phyloP scores from a whole-genome alignment of 2,329 filamentous ascomycete genomes.

The Diaporthe sp. region DNA sequence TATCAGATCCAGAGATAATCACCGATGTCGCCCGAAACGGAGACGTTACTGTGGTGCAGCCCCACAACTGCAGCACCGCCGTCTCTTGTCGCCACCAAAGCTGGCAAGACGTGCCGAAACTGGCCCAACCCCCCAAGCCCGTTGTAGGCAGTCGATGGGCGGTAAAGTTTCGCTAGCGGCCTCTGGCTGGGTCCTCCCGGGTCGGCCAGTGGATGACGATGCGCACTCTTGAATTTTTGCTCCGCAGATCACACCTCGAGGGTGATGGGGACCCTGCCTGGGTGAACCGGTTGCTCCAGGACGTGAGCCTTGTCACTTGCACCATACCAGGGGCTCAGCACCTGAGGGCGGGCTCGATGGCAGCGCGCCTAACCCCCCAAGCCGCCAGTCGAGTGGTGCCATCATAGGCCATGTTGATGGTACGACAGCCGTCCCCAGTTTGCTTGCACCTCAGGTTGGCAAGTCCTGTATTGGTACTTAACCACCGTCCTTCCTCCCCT shows the following conservation, averaged over 20 bases:
- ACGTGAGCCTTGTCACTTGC: slow-evolving; percentile 6
- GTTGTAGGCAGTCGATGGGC: slow-evolving; percentile 15
- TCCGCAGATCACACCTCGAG: slow-evolving; percentile 21
- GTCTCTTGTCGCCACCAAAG: slow-evolving; percentile 29
- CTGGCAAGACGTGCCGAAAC: slow-evolving; percentile 25
- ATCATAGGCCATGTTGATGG: slow-evolving; percentile 25
- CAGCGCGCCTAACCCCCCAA: slow-evolving; percentile 6
- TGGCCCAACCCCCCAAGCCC: not conserved
- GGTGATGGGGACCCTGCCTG: not conserved
- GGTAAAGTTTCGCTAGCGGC: slow-evolving; percentile 31
- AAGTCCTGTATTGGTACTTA: slow-evolving; percentile 33
- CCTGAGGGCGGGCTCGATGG: slow-evolving; percentile 20
- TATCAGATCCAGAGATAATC: slow-evolving; percentile 65
- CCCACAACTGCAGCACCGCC: slow-evolving; percentile 33
- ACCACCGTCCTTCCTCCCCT: slow-evolving; percentile 28
- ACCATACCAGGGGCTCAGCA: not conserved
- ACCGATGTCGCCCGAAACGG: slow-evolving; percentile 52
- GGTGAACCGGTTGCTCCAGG: not conserved
- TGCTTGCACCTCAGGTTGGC: not conserved
- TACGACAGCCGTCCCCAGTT: slow-evolving; percentile 18
- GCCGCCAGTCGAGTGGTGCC: slow-evolving; percentile 23
- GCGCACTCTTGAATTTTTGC: slow-evolving; percentile 24
- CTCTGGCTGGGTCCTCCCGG: slow-evolving; percentile 21
- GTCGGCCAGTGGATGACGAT: slow-evolving; percentile 29
- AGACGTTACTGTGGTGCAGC: slow-evolving; percentile 31